Evolutionary conservation across 192 early-diverging fungal species (phyloP).

Genomic region (Mortierella antarctica): DNA sequence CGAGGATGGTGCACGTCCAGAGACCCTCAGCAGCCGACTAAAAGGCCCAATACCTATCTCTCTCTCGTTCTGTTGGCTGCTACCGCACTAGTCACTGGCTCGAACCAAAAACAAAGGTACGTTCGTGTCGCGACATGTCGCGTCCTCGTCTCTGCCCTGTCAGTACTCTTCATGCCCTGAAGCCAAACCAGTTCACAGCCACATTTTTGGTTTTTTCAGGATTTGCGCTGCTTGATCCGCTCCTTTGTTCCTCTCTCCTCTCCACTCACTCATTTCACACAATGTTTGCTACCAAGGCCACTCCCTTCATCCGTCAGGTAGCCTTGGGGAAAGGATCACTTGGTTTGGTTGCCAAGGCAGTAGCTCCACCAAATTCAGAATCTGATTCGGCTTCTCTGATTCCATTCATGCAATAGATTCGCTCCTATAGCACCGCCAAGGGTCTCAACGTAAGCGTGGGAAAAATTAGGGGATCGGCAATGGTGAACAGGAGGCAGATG

Average conservation of each 20-base stretch:
- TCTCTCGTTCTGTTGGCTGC: too few species aligned
- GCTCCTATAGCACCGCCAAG: conserved; percentile 47
- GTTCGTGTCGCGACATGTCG: too few species aligned
- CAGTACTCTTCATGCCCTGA: too few species aligned
- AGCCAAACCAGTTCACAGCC: too few species aligned
- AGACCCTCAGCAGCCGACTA: too few species aligned
- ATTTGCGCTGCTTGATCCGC: too few species aligned
- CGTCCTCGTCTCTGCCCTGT: too few species aligned
- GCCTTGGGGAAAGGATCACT: not conserved
- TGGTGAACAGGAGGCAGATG: not conserved
- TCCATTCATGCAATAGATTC: conserved; percentile 24
- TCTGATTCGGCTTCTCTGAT: not conserved
- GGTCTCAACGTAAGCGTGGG: conserved; percentile 51
- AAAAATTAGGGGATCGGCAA: conserved; percentile 19
- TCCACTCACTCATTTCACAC: conserved; percentile 3
- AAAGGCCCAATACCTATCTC: too few species aligned
- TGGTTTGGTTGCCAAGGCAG: not conserved
- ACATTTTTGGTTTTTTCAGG: too few species aligned
- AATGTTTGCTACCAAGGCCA: conserved; percentile 51
- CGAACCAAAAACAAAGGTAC: too few species aligned
- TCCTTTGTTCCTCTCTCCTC: conserved; percentile 7
- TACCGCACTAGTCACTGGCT: too few species aligned
- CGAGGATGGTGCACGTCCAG: too few species aligned
- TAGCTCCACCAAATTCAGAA: not conserved
- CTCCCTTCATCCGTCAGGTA: conserved; percentile 50